Evolutionary conservation across 2,329 filamentous ascomycete species (phyloP).

Genomic region (Beauveria medogensis): DNA sequence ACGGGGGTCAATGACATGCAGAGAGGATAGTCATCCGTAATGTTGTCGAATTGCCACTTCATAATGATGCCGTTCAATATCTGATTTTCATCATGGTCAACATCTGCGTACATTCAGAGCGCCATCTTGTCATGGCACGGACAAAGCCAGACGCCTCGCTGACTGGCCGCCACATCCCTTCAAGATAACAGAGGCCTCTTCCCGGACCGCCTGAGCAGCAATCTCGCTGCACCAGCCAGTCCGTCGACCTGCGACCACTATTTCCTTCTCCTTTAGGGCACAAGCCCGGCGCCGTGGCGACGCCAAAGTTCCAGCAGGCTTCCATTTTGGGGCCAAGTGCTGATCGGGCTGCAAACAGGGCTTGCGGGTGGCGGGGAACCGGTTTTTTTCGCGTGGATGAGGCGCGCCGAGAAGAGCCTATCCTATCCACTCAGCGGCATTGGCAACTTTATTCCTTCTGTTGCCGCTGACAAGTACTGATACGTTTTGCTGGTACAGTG

Average conservation of each 20-base stretch:
- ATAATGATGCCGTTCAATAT: neutral
- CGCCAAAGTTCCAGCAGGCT: conserved; percentile 5
- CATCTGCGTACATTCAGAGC: neutral
- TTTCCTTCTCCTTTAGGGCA: conserved; percentile 9
- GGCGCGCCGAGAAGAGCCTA: neutral
- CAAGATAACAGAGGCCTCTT: neutral
- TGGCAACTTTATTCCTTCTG: neutral
- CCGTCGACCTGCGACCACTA: neutral
- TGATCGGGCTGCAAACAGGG: conserved; percentile 5
- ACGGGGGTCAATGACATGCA: neutral
- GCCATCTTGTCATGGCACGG: neutral
- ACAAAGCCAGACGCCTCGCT: neutral
- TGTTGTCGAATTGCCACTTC: neutral
- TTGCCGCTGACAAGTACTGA: neutral
- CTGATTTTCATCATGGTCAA: neutral
- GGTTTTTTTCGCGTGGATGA: neutral
- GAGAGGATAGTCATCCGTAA: neutral
- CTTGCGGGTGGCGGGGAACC: conserved; percentile 7
- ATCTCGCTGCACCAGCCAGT: neutral
- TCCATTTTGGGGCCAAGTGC: conserved; percentile 8
- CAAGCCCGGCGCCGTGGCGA: conserved; percentile 9
- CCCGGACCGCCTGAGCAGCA: neutral
- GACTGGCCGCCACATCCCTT: neutral
- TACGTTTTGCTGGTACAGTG: neutral
- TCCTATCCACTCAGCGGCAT: neutral